Conservation (phyloP, 2,329 filamentous ascomycete genomes). For the Capronia americana region DNA sequence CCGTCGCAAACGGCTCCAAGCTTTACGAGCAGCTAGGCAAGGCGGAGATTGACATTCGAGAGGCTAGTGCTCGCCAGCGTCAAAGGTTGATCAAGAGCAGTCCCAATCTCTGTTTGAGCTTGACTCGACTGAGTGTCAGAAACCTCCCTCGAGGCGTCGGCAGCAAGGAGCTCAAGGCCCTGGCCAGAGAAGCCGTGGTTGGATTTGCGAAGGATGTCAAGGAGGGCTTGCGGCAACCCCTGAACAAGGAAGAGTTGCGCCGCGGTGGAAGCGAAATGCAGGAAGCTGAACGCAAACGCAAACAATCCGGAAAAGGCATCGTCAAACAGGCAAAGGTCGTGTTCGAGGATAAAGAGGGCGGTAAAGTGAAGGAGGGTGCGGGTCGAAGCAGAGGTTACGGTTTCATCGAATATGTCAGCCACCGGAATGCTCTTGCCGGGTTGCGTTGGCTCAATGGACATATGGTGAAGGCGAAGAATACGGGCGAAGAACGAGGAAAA, state of each 20-base stretch:
- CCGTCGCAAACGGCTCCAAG: slow-evolving; percentile 76
- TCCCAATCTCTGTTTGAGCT: slow-evolving; percentile 82
- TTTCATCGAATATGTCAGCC: slow-evolving; percentile 94
- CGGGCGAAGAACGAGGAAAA: slow-evolving; percentile 74
- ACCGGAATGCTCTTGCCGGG: slow-evolving; percentile 93
- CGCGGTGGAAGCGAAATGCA: slow-evolving; percentile 81
- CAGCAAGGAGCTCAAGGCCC: slow-evolving; percentile 86
- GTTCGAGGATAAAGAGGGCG: slow-evolving; percentile 80
- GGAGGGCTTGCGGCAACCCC: slow-evolving; percentile 71
- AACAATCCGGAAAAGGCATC: slow-evolving; percentile 81
- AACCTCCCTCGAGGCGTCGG: slow-evolving; percentile 85
- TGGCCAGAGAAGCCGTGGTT: slow-evolving; percentile 90
- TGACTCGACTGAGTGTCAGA: slow-evolving; percentile 88
- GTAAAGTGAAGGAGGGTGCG: slow-evolving; percentile 79
- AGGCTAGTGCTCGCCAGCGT: slow-evolving; percentile 83
- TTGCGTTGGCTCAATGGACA: slow-evolving; percentile 91
- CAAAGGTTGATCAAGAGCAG: slow-evolving; percentile 91
- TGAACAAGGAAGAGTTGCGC: slow-evolving; percentile 87
- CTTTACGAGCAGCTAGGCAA: slow-evolving; percentile 78
- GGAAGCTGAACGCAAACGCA: slow-evolving; percentile 79
- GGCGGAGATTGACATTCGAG: slow-evolving; percentile 83
- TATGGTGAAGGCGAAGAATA: slow-evolving; percentile 53
- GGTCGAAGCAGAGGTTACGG: slow-evolving; percentile 92
- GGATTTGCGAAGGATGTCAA: slow-evolving; percentile 93
- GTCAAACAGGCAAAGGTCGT: slow-evolving; percentile 94